phyloP scores from a whole-genome alignment of 2,329 filamentous ascomycete genomes.

The Aspergillus neoniger region DNA sequence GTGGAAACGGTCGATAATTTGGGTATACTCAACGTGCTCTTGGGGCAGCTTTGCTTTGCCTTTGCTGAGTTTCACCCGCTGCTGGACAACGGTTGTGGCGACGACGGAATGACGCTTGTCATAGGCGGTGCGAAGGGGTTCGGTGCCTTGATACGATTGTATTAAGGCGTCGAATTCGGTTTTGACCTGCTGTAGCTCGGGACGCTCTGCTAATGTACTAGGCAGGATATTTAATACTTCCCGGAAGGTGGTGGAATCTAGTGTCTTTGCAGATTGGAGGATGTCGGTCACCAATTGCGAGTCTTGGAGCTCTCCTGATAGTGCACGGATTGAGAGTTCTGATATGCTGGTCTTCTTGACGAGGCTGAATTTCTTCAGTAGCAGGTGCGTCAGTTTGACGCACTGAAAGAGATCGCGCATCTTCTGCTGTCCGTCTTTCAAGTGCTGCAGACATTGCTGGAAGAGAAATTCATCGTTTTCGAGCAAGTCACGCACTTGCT shows the following conservation, averaged over 20 bases:
- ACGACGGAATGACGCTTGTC: conserved; percentile 63
- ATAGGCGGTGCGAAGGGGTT: conserved; percentile 70
- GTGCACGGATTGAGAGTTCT: conserved; percentile 42
- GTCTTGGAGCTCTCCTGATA: conserved; percentile 55
- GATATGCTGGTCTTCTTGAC: conserved; percentile 34
- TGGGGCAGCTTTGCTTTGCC: conserved; percentile 56
- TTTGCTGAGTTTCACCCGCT: conserved; percentile 61
- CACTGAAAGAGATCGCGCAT: conserved; percentile 42
- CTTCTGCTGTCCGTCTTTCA: conserved; percentile 43
- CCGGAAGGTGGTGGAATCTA: conserved; percentile 53
- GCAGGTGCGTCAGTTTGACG: conserved; percentile 30
- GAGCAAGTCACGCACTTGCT: conserved; percentile 49
- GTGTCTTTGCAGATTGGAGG: conserved; percentile 54
- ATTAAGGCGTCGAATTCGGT: conserved; percentile 52
- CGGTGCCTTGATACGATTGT: conserved; percentile 48
- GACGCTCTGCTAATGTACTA: conserved; percentile 34
- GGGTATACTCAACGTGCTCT: conserved; percentile 57
- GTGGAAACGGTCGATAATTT: conserved; percentile 53
- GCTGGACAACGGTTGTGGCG: conserved; percentile 60
- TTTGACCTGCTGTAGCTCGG: conserved; percentile 46
- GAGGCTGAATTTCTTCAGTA: conserved; percentile 32
- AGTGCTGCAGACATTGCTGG: conserved; percentile 39
- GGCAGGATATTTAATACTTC: conserved; percentile 44
- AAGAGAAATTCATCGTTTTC: conserved; percentile 54
- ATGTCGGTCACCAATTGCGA: conserved; percentile 56